phyloP scores from a whole-genome alignment of 768 basidiomycete genomes.

The Suillus placidus region DNA sequence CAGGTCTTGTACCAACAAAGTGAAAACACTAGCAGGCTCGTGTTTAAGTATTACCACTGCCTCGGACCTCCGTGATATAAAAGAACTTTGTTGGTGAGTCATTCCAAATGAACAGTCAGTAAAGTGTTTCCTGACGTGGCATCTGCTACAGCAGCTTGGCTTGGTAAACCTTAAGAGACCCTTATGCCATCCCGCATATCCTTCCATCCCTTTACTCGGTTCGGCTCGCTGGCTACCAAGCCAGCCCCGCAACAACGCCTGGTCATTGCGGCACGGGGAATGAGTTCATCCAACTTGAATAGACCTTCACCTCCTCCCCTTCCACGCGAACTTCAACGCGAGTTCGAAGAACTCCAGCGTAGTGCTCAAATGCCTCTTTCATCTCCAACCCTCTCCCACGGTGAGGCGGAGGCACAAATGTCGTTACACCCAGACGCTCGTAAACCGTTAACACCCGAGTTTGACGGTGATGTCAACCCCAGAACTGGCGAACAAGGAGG shows the following conservation, averaged over 20 bases:
- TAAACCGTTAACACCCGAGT: constrained; percentile 60
- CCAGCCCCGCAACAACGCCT: constrained; percentile 3
- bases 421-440: constrained; percentile 73
- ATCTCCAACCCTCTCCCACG: constrained; percentile 22
- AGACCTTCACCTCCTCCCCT: constrained; percentile 77
- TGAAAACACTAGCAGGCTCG: not conserved
- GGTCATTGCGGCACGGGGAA: constrained; percentile 14
- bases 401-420: constrained; percentile 43
- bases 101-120: not conserved
- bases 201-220: not conserved
- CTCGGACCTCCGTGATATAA: not conserved
- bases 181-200: constrained; percentile 3
- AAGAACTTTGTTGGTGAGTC: not conserved
- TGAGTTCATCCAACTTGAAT: constrained; percentile 41
- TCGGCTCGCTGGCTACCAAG: not conserved
- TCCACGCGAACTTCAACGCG: constrained; percentile 73
- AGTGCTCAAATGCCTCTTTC: constrained; percentile 52
- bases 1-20: not conserved
- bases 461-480: constrained; percentile 82
- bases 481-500: constrained; percentile 84
- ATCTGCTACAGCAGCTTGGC: not conserved
- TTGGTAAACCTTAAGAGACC: not conserved
- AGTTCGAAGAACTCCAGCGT: constrained; percentile 84
- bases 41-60: not conserved
- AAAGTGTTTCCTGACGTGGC: not conserved